Conservation (phyloP, 2,329 filamentous ascomycete genomes). For the Penicillium sp. region DNA sequence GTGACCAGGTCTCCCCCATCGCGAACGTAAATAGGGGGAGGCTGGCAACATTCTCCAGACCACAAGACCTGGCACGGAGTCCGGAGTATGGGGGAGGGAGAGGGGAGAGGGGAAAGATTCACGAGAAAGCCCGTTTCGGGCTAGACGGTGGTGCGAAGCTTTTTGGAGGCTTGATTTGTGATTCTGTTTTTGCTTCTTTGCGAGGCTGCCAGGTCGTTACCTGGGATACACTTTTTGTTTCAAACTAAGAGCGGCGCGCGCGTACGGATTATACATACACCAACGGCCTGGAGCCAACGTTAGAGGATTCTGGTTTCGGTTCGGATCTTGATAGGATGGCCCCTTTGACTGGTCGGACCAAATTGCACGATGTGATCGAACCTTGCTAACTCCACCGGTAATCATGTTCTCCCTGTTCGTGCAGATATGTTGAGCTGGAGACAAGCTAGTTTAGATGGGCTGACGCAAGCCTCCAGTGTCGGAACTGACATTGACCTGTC, state of each 20-base stretch:
- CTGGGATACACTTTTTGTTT: slow-evolving; percentile 15
- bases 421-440: slow-evolving; percentile 6
- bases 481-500: not conserved
- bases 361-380: not conserved
- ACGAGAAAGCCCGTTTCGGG: not conserved
- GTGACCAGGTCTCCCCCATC: not conserved
- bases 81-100: not conserved
- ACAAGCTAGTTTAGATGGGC: not conserved
- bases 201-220: too few relatives aligned
- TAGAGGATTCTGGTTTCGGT: too few relatives aligned
- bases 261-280: too few relatives aligned
- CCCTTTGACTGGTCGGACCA: not conserved
- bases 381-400: not conserved
- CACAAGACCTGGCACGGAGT: slow-evolving; percentile 3
- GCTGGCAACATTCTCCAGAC: slow-evolving; percentile 16
- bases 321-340: too few relatives aligned
- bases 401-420: not conserved
- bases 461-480: slow-evolving; percentile 9
- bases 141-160: slow-evolving; percentile 6
- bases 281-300: too few relatives aligned
- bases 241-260: too few relatives aligned
- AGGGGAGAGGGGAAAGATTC: not conserved
- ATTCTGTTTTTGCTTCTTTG: too few relatives aligned
- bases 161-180: not conserved
- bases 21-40: slow-evolving; percentile 18